Evolutionary conservation across 176 grass and related monocot species (phyloP), one percentile per base, ranked within the genome.

Genomic region (Paspalum vaginatum): DNA sequence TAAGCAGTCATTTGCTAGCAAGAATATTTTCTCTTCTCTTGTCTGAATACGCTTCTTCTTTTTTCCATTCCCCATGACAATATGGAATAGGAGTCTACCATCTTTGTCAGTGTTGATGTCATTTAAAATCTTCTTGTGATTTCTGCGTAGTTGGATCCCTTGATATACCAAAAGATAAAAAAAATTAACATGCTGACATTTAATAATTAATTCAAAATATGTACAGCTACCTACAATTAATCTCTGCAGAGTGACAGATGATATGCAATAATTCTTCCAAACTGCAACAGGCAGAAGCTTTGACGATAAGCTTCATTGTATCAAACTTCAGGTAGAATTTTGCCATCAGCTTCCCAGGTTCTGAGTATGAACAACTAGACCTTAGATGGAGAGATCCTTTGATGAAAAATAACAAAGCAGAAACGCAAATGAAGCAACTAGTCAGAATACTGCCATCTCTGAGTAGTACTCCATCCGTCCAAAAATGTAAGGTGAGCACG

Each of bases 131-230:
- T 91, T 98, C 83, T 95, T 98, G 22, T 98, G 90, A 81, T 98
- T 98, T 87, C 92, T 87, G 42, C 92, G 91, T 47, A 98, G 77
- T 79, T 98, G 95, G 75, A 98, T 98, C 95, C 95, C 95, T 98
- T 84, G 58, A 81, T 74, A 84, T 73, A 78, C 32, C 39, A 61
- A 51, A 87, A 86, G 52, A 73, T 21, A 61, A 79, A 58, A 39
- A 41, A 81, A 70, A 78, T 51, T 46, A 68, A 79, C 61, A 25
- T 58, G 39, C 0, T 39, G 26, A 84, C 45, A 39, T 22, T 65
- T 44, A 68, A 84, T 41, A 58, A 53, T 16, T 79, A 70, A 63
- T 56, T 42, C 21, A 42, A 85, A 85, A 55, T 76, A 56, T 43
- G 85, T 72, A 72, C 78, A 84, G 21, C 9, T 56, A 87, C 94